Percentiles rank a stretch among this genome's conserved stretches.
These are phyloP conservation scores for Lolium rigidum DNA, from an alignment of 176 grass and related monocot genomes.

Conservation along the genomic window DNA sequence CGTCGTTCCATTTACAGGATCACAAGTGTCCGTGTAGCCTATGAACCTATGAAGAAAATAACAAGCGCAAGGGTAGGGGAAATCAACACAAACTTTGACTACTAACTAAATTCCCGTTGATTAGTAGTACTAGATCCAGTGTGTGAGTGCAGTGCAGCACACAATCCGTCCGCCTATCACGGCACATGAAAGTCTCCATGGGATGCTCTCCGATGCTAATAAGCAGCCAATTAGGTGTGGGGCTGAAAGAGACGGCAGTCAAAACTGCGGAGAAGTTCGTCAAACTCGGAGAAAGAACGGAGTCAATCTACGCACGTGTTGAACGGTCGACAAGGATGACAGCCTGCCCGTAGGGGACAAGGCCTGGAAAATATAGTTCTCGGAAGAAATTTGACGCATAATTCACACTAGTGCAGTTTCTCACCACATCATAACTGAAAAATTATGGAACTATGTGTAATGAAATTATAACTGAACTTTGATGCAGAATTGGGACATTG, in stretches of 20 bases:
- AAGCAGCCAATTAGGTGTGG: constrained; percentile 32
- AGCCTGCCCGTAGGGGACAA: constrained; percentile 1
- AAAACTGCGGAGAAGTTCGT: not conserved
- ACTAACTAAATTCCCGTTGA: not conserved
- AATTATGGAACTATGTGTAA: not conserved
- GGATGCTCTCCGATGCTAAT: not conserved
- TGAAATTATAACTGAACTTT: not conserved
- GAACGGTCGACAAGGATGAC: not conserved
- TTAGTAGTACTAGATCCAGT: not conserved
- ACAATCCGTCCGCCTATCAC: constrained; percentile 45
- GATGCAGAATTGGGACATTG: not conserved
- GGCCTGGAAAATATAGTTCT: not conserved
- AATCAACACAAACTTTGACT: constrained; percentile 25
- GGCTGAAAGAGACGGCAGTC: constrained; percentile 36
- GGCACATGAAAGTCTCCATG: not conserved
- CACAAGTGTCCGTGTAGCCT: not conserved
- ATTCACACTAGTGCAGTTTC: not conserved
- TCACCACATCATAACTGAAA: not conserved
- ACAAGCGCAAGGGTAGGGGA: not conserved
- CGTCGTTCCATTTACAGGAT: not conserved
- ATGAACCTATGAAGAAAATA: not conserved
- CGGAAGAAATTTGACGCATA: not conserved
- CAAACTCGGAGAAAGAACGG: constrained; percentile 20
- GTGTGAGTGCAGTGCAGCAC: not conserved
- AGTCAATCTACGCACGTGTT: constrained; percentile 28